A percentile compares a stretch with the other conserved stretches of the same genome.
phyloP scores from a whole-genome alignment of 2,329 filamentous ascomycete genomes.

The Sclerotinia minor region DNA sequence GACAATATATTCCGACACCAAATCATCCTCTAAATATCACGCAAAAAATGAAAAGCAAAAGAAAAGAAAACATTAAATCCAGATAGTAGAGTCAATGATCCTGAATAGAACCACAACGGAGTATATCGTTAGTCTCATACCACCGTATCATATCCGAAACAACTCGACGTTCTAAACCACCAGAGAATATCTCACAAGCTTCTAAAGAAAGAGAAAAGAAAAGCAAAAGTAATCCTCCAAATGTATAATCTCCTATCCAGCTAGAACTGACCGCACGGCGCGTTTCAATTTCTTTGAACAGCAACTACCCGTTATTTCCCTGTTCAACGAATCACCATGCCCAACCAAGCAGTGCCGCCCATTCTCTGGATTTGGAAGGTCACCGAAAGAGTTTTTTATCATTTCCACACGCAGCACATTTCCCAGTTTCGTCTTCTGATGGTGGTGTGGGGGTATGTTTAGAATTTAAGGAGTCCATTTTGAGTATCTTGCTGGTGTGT shows the following conservation, averaged over 20 bases:
- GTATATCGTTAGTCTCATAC: neutral
- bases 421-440: too few relatives aligned
- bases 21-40: neutral
- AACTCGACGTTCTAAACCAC: neutral
- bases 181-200: neutral
- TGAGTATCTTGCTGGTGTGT: neutral
- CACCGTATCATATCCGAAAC: neutral
- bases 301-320: too few relatives aligned
- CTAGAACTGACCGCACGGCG: too few relatives aligned
- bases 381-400: too few relatives aligned
- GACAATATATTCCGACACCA: neutral
- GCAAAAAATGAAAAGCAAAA: neutral
- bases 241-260: too few relatives aligned
- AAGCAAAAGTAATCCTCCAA: too few relatives aligned
- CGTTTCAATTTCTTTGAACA: too few relatives aligned
- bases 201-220: too few relatives aligned
- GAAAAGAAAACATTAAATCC: neutral
- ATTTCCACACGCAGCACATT: too few relatives aligned
- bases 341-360: too few relatives aligned
- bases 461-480: neutral
- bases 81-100: neutral
- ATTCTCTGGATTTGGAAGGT: too few relatives aligned
- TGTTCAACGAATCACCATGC: too few relatives aligned
- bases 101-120: neutral
- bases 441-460: neutral